These are phyloP conservation scores for Psilocybe azurescens DNA, from an alignment of 768 basidiomycete genomes.

Conservation along the genomic window DNA sequence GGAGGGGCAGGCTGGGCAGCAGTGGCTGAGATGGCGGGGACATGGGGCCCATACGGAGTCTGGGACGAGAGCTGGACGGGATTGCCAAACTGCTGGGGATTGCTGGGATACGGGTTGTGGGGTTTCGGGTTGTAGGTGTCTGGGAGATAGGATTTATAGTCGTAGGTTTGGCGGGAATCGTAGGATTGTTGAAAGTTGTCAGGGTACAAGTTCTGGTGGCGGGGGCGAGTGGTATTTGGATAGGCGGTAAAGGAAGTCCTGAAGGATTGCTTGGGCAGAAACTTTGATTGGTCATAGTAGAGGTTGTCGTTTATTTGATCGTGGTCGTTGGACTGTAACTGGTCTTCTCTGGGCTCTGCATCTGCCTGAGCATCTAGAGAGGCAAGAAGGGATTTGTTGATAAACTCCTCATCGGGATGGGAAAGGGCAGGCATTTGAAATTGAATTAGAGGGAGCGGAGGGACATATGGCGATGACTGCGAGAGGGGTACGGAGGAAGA, in stretches of 20 bases:
- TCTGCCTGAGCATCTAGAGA: constrained; percentile 85
- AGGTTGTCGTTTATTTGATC: constrained; percentile 46
- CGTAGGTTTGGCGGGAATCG: constrained; percentile 26
- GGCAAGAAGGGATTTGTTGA: constrained; percentile 85
- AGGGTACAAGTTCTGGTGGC: constrained; percentile 40
- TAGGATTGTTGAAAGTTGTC: constrained; percentile 33
- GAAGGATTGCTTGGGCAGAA: constrained; percentile 25
- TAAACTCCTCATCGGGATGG: constrained; percentile 77
- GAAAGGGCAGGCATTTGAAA: constrained; percentile 32
- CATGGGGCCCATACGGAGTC: constrained; percentile 76
- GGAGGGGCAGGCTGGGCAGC: constrained; percentile 18
- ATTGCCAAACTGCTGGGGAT: constrained; percentile 37
- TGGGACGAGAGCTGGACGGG: constrained; percentile 66
- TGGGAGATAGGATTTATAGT: constrained; percentile 14
- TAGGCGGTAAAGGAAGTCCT: constrained; percentile 42
- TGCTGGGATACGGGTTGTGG: constrained; percentile 33
- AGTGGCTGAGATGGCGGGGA: constrained; percentile 42
- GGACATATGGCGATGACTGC: constrained; percentile 10
- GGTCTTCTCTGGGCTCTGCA: constrained; percentile 67
- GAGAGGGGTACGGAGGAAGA: neutral
- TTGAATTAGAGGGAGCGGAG: constrained; percentile 35
- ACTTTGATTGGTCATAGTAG: constrained; percentile 34
- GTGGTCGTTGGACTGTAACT: constrained; percentile 54
- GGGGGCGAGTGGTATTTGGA: constrained; percentile 48
- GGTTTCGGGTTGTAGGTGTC: constrained; percentile 46